Percentiles rank a stretch among this genome's conserved stretches.
These are phyloP conservation scores for Beta macrorhiza DNA, from an alignment of 179 eudicot species.

Conservation along the genomic window DNA sequence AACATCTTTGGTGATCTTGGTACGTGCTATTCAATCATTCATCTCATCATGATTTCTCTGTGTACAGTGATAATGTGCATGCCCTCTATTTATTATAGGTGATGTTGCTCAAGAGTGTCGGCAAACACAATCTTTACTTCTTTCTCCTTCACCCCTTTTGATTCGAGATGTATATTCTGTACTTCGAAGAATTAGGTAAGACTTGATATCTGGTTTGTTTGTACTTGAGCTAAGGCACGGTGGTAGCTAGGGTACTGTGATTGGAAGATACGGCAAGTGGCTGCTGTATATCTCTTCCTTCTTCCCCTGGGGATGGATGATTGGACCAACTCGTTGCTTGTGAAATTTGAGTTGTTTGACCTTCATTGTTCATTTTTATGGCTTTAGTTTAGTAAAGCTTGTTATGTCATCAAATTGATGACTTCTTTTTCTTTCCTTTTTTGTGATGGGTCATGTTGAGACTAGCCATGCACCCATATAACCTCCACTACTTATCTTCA, in stretches of 20 bases:
- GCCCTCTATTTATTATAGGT: conserved; percentile 37
- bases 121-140: conserved; percentile 77
- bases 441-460: background rate
- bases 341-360: background rate
- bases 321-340: background rate
- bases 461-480: background rate
- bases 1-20: conserved; percentile 93
- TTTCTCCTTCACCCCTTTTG: conserved; percentile 79
- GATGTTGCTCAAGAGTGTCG: conserved; percentile 98
- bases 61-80: conserved; percentile 4
- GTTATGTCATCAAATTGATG: background rate
- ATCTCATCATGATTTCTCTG: conserved; percentile 10
- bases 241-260: conserved; percentile 4
- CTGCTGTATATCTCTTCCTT: background rate
- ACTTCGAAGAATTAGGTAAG: conserved; percentile 81
- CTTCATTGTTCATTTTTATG: background rate
- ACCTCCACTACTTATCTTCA: background rate
- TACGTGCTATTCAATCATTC: conserved; percentile 32
- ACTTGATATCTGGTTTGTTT: conserved; percentile 14
- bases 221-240: background rate
- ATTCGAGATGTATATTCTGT: conserved; percentile 71
- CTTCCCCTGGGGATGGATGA: background rate
- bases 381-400: background rate
- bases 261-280: background rate
- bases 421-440: background rate